These are phyloP conservation scores for Fusarium duplospermum DNA, from an alignment of 2,329 filamentous ascomycete species.

Conservation along the genomic window DNA sequence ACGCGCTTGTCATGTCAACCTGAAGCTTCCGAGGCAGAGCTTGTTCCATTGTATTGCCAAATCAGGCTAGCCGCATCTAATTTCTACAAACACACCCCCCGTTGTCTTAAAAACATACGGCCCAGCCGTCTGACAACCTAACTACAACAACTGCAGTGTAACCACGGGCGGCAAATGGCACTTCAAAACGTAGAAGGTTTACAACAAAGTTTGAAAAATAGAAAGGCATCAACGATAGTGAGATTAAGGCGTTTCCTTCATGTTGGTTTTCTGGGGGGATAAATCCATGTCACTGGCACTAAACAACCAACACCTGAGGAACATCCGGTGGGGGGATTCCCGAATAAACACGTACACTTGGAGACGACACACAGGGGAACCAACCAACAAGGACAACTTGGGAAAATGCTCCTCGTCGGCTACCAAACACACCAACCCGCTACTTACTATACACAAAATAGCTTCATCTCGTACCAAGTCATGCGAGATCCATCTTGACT, in stretches of 20 bases:
- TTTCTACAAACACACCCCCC: conserved; percentile 16
- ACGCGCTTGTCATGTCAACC: conserved; percentile 15
- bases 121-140: background rate
- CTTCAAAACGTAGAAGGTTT: conserved; percentile 14
- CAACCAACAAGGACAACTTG: background rate
- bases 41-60: conserved; percentile 26
- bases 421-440: background rate
- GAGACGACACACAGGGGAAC: background rate
- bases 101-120: background rate
- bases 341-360: background rate
- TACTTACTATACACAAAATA: no score
- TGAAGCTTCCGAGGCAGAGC: conserved; percentile 18
- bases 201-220: conserved; percentile 7
- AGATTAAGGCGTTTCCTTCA: background rate
- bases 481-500: background rate
- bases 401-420: background rate
- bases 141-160: conserved; percentile 28
- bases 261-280: background rate
- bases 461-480: background rate
- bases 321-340: background rate
- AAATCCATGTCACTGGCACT: background rate
- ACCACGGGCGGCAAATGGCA: conserved; percentile 25
- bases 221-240: background rate
- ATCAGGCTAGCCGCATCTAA: conserved; percentile 7
- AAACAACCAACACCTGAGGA: background rate